Percentiles rank a stretch among this genome's conserved stretches.
phyloP scores from a whole-genome alignment of 345 rosid species.

The Sonneratia caseolaris region DNA sequence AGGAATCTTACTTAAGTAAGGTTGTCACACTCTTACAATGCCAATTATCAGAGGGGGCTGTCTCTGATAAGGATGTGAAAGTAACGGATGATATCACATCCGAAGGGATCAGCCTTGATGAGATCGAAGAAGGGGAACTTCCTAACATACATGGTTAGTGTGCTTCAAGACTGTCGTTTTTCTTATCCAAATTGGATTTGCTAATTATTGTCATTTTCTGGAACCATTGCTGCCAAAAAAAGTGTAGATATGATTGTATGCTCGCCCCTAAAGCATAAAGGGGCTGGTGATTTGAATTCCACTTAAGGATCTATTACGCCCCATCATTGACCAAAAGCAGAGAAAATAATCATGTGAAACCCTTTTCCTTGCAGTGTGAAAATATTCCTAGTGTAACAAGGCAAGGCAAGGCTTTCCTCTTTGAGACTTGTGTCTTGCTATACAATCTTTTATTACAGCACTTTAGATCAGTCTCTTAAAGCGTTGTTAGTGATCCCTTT shows the following conservation, averaged over 20 bases:
- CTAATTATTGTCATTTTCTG: not conserved
- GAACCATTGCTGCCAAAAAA: not conserved
- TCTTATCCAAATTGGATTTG: not conserved
- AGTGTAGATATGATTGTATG: not conserved
- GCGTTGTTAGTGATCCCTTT: not conserved
- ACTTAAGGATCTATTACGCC: not conserved
- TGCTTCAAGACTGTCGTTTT: not conserved
- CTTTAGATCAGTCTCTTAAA: not conserved
- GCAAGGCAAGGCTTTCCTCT: not conserved
- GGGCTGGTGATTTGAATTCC: not conserved
- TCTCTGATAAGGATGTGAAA: constrained; percentile 41
- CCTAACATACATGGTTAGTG: constrained; percentile 77
- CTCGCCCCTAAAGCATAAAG: not conserved
- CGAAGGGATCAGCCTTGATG: constrained; percentile 34
- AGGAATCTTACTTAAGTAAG: constrained; percentile 71
- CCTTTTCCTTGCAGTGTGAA: not conserved
- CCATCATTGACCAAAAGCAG: not conserved
- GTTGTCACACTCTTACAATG: constrained; percentile 80
- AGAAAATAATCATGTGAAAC: not conserved
- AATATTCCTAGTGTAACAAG: not conserved
- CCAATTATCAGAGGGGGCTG: constrained; percentile 86
- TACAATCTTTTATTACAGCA: not conserved
- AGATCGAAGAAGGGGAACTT: constrained; percentile 97
- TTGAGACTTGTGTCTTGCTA: not conserved
- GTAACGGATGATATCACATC: constrained; percentile 23